A percentile compares a stretch with the other conserved stretches of the same genome.
Conservation (phyloP, 1,284 basidiomycete genomes). For the Malassezia yamatoensis region DNA sequence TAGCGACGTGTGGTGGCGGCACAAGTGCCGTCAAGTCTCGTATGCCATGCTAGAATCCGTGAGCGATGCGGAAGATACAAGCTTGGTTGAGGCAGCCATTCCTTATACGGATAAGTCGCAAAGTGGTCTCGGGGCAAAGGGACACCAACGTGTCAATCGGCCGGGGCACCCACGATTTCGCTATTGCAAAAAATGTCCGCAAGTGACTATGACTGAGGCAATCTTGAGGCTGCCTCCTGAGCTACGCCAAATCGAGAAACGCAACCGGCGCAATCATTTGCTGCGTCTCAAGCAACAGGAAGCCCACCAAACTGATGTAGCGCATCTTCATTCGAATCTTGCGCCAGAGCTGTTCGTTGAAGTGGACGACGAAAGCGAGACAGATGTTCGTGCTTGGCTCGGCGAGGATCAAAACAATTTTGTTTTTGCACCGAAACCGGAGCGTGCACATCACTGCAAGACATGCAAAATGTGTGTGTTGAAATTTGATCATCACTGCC, state of each 20-base stretch:
- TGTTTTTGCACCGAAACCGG: slow-evolving; percentile 57
- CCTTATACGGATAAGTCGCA: background rate
- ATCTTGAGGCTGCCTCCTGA: slow-evolving; percentile 38
- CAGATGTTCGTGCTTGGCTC: slow-evolving; percentile 36
- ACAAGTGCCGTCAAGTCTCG: background rate
- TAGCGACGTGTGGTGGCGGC: slow-evolving; percentile 36
- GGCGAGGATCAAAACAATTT: slow-evolving; percentile 29
- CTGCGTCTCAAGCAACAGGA: background rate
- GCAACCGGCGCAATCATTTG: slow-evolving; percentile 14
- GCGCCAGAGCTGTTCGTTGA: slow-evolving; percentile 16
- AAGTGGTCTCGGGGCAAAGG: background rate
- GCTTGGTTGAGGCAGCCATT: background rate
- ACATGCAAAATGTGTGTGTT: slow-evolving; percentile 84
- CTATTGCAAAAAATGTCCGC: slow-evolving; percentile 42
- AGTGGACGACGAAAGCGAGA: slow-evolving; percentile 32
- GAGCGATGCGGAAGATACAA: background rate
- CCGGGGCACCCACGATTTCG: slow-evolving; percentile 19
- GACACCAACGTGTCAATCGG: background rate
- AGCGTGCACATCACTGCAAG: slow-evolving; percentile 89
- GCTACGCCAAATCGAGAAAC: slow-evolving; percentile 32
- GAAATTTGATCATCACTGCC: slow-evolving; percentile 57
- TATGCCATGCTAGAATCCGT: background rate
- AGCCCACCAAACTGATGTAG: background rate
- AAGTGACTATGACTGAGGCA: slow-evolving; percentile 30
- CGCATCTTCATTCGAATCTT: background rate